phyloP scores from a whole-genome alignment of 148 eudicot species.

The Diospyros kaki region DNA sequence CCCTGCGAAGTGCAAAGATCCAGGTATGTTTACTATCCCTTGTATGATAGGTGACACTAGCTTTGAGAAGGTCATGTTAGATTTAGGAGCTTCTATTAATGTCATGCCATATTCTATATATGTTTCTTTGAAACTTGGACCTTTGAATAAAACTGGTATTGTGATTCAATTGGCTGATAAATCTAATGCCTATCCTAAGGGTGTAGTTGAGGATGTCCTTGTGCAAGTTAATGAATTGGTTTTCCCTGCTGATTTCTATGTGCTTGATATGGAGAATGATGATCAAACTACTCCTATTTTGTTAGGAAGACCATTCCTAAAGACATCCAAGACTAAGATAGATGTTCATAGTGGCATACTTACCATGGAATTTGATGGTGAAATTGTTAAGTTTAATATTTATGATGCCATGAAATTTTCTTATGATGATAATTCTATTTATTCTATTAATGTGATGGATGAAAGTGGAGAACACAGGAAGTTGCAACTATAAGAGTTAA shows the following conservation, averaged over 20 bases:
- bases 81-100: constrained; percentile 21
- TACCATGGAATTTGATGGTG: neutral
- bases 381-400: constrained; percentile 12
- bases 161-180: constrained; percentile 21
- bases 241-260: constrained; percentile 15
- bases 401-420: neutral
- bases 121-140: neutral
- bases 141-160: neutral
- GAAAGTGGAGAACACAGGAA: no score
- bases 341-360: constrained; percentile 11
- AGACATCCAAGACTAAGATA: constrained; percentile 2
- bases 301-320: neutral
- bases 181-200: constrained; percentile 13
- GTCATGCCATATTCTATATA: constrained; percentile 3
- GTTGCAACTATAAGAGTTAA: no score
- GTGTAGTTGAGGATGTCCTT: constrained; percentile 17
- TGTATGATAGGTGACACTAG: neutral
- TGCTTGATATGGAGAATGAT: neutral
- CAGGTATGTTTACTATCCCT: constrained; percentile 2
- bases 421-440: no score
- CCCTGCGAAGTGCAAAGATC: neutral
- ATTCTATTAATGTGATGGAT: no score
- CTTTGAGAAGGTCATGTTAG: neutral
- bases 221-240: constrained; percentile 9
- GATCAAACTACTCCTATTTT: constrained; percentile 1